Evolutionary conservation across 2,329 filamentous ascomycete genomes (phyloP), one percentile per base, ranked within the genome.

Genomic region (Nemania sp.): DNA sequence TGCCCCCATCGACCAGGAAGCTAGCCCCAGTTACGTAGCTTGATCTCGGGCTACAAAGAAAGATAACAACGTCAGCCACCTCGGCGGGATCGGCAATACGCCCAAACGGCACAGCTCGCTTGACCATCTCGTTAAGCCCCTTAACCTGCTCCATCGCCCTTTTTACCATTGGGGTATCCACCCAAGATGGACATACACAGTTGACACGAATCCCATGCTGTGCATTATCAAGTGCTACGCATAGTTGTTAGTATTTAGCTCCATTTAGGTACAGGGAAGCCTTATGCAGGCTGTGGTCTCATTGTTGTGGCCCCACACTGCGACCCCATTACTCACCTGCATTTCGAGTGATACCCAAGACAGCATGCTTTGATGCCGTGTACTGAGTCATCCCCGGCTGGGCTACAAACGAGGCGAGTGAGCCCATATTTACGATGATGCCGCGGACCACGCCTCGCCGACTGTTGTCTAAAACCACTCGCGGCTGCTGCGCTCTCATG

Each of bases 131-230:
- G 3, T 41, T 3, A 3, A 56, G 20, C 2, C 24, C 41, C 3
- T 27, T n/a, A n/a, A n/a, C 20, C 0, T 2, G 4, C 0, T 47
- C 52, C 2, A 45, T 3, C 8, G 52, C 57, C n/a, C 24, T 2
- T 15, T 13, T 32, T 3, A 68, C 51, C 60, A 73, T 66, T 1
- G 60, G 63, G 1, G 71, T 72, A 15, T 73, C 71, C 18, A 71
- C 61, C 62, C 61, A 73, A 5, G n/a, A n/a, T n/a, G n/a, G n/a
- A n/a, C n/a, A n/a, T n/a, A n/a, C n/a, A n/a, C n/a, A n/a, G 47
- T 73, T 73, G 18, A 73, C 71, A 0, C 72, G 54, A 24, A 74
- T 74, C 3, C 41, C 20, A n/a, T 70, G 43, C 2, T 24, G 24
- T 1, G 55, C 22, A 24, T 68, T 73, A 49, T 72, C 70, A 4